Conservation (phyloP, 2,329 filamentous ascomycete genomes). For the Fusarium albidum region DNA sequence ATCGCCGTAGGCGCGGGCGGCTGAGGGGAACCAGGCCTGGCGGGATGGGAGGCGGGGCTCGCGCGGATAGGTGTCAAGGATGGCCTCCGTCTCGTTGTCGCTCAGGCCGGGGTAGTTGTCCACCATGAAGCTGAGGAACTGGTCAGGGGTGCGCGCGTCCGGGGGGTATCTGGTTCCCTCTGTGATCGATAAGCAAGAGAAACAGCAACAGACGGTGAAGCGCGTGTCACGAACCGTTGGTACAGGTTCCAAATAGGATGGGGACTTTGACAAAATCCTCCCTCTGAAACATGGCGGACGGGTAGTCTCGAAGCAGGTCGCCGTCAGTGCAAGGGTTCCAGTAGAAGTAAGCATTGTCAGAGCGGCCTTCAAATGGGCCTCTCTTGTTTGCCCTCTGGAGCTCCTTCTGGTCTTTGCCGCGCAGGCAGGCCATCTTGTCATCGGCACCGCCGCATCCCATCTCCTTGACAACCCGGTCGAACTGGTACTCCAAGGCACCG, state of each 20-base stretch:
- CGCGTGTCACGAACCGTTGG: constrained; percentile 47
- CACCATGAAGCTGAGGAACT: constrained; percentile 51
- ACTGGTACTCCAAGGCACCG: constrained; percentile 57
- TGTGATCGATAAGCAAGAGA: constrained; percentile 30
- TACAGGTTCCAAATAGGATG: constrained; percentile 54
- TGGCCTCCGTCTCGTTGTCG: constrained; percentile 43
- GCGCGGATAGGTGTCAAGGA: constrained; percentile 51
- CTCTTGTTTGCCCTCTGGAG: constrained; percentile 53
- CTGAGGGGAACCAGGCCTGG: constrained; percentile 53
- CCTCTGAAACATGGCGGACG: constrained; percentile 49
- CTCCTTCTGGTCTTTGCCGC: constrained; percentile 42
- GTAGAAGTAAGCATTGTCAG: constrained; percentile 53
- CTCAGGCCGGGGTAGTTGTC: constrained; percentile 58
- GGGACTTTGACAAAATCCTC: constrained; percentile 55
- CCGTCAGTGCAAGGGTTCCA: constrained; percentile 62
- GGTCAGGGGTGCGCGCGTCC: constrained; percentile 46
- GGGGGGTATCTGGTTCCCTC: constrained; percentile 57
- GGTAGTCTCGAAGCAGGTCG: constrained; percentile 52
- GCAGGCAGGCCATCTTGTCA: constrained; percentile 53
- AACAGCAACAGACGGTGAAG: not conserved
- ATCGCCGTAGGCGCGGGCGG: constrained; percentile 54
- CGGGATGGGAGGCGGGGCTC: constrained; percentile 47
- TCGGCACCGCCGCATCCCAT: constrained; percentile 46
- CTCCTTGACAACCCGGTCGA: constrained; percentile 47
- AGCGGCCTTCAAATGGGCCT: constrained; percentile 50